Conservation (phyloP, 768 basidiomycete genomes). For the Macrolepiota dolichaula region DNA sequence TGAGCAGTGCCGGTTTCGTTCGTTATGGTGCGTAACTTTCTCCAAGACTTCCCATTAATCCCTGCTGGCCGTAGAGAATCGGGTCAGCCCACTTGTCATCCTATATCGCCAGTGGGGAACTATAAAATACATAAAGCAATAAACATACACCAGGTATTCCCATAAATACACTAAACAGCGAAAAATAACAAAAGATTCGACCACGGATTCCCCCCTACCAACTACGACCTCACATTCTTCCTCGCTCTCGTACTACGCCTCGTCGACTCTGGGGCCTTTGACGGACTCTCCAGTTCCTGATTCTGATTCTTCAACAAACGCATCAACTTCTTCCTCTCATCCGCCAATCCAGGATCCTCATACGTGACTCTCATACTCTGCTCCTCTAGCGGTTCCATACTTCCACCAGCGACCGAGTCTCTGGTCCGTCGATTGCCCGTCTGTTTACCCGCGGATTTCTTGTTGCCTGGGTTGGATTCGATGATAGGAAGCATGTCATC, state of each 20-base stretch:
- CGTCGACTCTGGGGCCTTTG: constrained; percentile 3
- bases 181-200: not conserved
- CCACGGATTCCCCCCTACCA: not conserved
- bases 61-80: too few species aligned
- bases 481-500: constrained; percentile 3
- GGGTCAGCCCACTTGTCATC: too few species aligned
- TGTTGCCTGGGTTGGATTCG: not conserved
- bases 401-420: constrained; percentile 2
- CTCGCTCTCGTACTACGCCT: constrained; percentile 14
- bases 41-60: too few species aligned
- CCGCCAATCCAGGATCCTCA: constrained; percentile 62
- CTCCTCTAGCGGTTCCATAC: constrained; percentile 22
- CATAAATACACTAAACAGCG: not conserved
- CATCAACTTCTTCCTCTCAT: constrained; percentile 57
- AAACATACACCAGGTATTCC: constrained; percentile 3
- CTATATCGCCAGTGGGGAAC: too few species aligned
- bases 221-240: constrained; percentile 23
- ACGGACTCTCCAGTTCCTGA: constrained; percentile 12
- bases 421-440: constrained; percentile 17
- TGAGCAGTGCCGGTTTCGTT: too few species aligned
- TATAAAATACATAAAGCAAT: not conserved
- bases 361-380: constrained; percentile 58
- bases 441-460: constrained; percentile 12
- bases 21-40: too few species aligned
- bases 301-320: constrained; percentile 38